Base-by-base conservation (phyloP, 2,329 filamentous ascomycete species). In the Paramyrothecium sp. region DNA sequence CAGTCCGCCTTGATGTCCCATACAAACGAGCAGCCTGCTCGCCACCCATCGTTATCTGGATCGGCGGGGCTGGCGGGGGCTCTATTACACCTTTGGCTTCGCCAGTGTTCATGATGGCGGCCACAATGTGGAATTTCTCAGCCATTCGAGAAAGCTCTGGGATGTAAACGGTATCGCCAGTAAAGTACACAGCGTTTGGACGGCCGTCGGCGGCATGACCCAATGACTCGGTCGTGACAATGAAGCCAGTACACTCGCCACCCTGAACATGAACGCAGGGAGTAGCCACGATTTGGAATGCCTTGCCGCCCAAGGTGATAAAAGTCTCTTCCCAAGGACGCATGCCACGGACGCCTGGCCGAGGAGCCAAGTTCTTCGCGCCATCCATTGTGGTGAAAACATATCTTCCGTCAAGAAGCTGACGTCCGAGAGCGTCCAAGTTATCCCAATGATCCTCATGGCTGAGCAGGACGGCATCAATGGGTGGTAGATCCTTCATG, bases 131-230 rank as follows among this genome's bases (percentile, higher is more conserved):
- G 54, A 64, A 80, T 47, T 57, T 59, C 1, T 73, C 66, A 1
- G 63, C 56, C 38, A 79, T 75, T 7, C 60, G 50, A 1, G 62
- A 56, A 4, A 78, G 66, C 60, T 80, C 77, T 2, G 73, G 66
- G 0, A 79, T 63, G 55, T 81, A 80, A 3, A 81, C 71, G 0
- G 78, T 82, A 57, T 82, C 79, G n/a, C n/a, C n/a, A n/a, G n/a
- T n/a, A n/a, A n/a, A n/a, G n/a, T n/a, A n/a, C n/a, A n/a, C n/a
- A n/a, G n/a, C n/a, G n/a, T n/a, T n/a, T n/a, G n/a, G n/a, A n/a
- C n/a, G n/a, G n/a, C n/a, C n/a, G n/a, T n/a, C 65, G 4, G 49
- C 34, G 5, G 63, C 60, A 10, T 59, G 54, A 2, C 78, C 78
- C 44, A 81, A 80, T 0, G 65, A 65, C 0, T 65, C 56, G 0